phyloP scores from a whole-genome alignment of 2,329 filamentous ascomycete genomes.

The Amauroascus verrucosus region DNA sequence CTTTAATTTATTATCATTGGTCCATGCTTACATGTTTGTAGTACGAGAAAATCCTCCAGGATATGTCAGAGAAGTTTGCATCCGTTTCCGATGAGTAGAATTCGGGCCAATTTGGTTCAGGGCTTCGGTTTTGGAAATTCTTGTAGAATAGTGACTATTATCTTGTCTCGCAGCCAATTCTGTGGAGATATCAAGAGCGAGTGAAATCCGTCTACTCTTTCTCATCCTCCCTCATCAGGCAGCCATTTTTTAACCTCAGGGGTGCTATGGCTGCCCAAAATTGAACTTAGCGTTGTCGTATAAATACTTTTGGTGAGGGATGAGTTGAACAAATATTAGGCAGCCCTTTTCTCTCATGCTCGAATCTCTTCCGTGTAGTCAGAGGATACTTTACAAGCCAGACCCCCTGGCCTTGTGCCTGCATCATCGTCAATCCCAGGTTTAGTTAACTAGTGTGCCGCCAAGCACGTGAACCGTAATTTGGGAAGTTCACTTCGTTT shows the following conservation, averaged over 20 bases:
- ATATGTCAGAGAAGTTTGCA: constrained; percentile 95
- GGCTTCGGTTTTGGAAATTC: background rate
- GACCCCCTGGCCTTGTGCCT: background rate
- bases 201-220: background rate
- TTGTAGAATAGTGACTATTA: background rate
- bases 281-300: too few species aligned
- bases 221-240: background rate
- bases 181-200: background rate
- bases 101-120: background rate
- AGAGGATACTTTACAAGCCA: background rate
- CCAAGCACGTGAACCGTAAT: background rate
- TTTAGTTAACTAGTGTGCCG: too few species aligned
- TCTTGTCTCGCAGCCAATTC: background rate
- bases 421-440: background rate
- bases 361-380: background rate
- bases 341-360: background rate
- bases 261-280: background rate
- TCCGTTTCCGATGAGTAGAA: constrained; percentile 83
- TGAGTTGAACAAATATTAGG: background rate
- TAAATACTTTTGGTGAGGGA: too few species aligned
- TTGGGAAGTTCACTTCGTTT: background rate
- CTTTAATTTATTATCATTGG: constrained; percentile 1
- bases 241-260: background rate
- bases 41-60: constrained; percentile 87
- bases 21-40: constrained; percentile 39